Evolutionary conservation across 2,329 filamentous ascomycete genomes (phyloP), one percentile per base, ranked within the genome.

Genomic region (Knoxdaviesia proteae): DNA sequence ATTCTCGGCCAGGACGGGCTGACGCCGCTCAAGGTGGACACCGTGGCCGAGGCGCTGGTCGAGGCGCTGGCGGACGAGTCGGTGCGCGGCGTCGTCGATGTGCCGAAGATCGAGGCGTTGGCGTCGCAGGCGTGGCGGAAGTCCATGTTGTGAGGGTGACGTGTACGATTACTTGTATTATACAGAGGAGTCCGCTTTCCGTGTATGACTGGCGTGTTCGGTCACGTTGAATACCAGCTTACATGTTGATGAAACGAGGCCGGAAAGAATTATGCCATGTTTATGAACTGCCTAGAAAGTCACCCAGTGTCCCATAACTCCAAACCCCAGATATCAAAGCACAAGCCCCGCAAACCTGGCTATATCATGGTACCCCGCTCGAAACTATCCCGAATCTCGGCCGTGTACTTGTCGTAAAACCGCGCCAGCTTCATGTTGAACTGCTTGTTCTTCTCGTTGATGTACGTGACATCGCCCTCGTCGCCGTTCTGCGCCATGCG

Each of bases 391-490:
- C 90, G 70, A 53, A 98, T 96, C 59, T 98, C 90, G 33, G 82
- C 77, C 39, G 90, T 98, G 61, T 98, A 98, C 67, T 94, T 93
- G 64, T 98, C 90, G 63, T 98, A 98, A 65, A 96, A 98, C 50
- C 90, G 71, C 43, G 80, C 69, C 59, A 98, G 67, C 65, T 98
- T 96, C 65, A 93, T 78, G 74, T 98, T 98, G 67, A 98, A 98
- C 69, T 94, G 86, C 69, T 96, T 96, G 69, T 98, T 98, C 79
- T 98, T 94, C 63, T 94, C 86, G 63, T 98, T 98, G 72, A 98
- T 98, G 62, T 94, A 96, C 6, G 88, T 96, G 52, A 96, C 82
- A 60, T 98, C 90, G 32, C 76, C 80, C 40, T 87, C 82, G 48
- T 93, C 86, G 45, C 87, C 84, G 48, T 78, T 80, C 56, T 77